Percentiles rank a stretch among this genome's conserved stretches.
phyloP scores from a whole-genome alignment of 2,329 filamentous ascomycete genomes.

The Bertia moriformis region DNA sequence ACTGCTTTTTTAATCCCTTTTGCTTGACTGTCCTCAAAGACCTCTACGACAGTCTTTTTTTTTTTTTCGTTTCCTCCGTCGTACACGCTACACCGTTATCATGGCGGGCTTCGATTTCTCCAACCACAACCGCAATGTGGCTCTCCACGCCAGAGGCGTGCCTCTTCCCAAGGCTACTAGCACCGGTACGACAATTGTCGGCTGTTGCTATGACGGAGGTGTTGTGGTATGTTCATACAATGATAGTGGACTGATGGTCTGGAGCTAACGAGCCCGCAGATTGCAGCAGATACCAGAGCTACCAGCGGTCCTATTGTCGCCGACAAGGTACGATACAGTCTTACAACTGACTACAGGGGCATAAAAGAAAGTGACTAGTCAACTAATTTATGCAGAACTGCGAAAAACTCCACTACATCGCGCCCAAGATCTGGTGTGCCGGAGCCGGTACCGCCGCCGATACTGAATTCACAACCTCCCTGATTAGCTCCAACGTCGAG shows the following conservation, averaged over 20 bases:
- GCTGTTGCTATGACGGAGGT: constrained; percentile 88
- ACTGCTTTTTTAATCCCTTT: not conserved
- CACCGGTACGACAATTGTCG: constrained; percentile 97
- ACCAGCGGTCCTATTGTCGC: constrained; percentile 96
- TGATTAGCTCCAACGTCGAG: constrained; percentile 97
- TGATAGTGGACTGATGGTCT: not conserved
- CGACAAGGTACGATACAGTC: constrained; percentile 48
- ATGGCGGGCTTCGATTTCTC: constrained; percentile 99
- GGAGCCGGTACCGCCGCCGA: constrained; percentile 95
- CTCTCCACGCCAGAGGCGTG: constrained; percentile 83
- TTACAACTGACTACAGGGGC: not conserved
- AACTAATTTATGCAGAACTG: constrained; percentile 86
- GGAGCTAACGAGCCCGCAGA: constrained; percentile 30
- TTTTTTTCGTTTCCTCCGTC: constrained; percentile 1
- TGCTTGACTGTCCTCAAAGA: not conserved
- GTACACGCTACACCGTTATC: constrained; percentile 23
- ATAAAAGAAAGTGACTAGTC: too few species aligned
- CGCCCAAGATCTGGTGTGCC: constrained; percentile 97
- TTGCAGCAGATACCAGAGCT: constrained; percentile 93
- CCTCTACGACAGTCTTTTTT: not conserved
- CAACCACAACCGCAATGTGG: constrained; percentile 98
- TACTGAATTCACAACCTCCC: constrained; percentile 95
- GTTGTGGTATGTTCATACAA: constrained; percentile 52
- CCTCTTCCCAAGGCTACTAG: constrained; percentile 94
- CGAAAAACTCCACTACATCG: constrained; percentile 98